Conservation (phyloP, 345 rosid genomes). For the Eucalyptus microcorys region DNA sequence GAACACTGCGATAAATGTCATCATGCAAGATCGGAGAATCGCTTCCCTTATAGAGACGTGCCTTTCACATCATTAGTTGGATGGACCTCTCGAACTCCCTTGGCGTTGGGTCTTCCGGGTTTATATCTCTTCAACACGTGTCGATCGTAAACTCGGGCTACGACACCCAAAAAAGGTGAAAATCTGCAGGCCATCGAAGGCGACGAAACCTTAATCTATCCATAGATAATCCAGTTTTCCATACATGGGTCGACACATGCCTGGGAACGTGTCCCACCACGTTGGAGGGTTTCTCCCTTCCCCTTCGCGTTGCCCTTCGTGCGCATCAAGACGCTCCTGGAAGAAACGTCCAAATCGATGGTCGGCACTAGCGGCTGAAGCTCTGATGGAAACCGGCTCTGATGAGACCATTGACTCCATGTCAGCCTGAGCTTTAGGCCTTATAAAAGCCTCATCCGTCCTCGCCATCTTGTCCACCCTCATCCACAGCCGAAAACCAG, state of each 20-base stretch:
- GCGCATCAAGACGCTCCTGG: not conserved
- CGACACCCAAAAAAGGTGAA: not conserved
- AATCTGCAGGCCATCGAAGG: not conserved
- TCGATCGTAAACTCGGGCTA: not conserved
- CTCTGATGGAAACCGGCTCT: not conserved
- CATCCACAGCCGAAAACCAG: not conserved
- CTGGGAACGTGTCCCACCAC: not conserved
- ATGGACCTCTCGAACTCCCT: not conserved
- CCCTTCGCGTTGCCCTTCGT: not conserved
- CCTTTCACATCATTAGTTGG: not conserved
- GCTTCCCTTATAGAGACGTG: not conserved
- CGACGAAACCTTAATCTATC: not conserved
- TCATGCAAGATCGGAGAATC: not conserved
- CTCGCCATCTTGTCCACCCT: not conserved
- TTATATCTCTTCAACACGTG: not conserved
- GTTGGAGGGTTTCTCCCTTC: not conserved
- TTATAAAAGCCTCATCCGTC: not conserved
- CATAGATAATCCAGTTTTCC: not conserved
- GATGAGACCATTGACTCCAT: not conserved
- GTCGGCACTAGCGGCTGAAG: not conserved
- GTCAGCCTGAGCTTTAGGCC: not conserved
- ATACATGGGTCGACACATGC: not conserved
- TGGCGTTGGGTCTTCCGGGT: not conserved
- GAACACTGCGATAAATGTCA: not conserved
- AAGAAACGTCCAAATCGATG: not conserved